Conservation (phyloP, 208 protist genomes). For the Acanthamoeba lugdunensis region DNA sequence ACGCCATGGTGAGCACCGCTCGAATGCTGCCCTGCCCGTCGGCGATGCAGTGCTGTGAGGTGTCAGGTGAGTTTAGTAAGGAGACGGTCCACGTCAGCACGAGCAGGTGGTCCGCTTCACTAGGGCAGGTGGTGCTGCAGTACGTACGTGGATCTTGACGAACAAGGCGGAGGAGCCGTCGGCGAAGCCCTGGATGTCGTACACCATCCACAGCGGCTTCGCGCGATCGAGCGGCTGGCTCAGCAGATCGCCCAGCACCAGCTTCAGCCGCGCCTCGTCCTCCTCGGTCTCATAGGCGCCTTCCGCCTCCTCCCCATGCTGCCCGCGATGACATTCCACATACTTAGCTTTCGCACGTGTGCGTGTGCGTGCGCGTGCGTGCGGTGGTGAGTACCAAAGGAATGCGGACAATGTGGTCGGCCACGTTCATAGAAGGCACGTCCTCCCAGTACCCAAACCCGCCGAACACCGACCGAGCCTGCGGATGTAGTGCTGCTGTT, state of each 20-base stretch:
- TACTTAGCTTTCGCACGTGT: not conserved
- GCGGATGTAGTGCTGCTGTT: not conserved
- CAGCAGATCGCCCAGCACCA: not conserved
- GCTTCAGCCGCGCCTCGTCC: constrained; percentile 7
- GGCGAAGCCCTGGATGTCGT: constrained; percentile 23
- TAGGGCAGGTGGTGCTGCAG: not conserved
- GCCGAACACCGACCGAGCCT: not conserved
- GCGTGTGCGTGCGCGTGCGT: not conserved
- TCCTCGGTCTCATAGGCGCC: not conserved
- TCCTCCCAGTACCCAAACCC: constrained; percentile 30
- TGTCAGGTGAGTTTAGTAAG: too few species aligned
- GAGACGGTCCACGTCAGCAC: too few species aligned
- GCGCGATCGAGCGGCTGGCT: constrained; percentile 9
- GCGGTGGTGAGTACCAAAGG: not conserved
- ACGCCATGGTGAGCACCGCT: not conserved
- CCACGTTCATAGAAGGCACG: not conserved
- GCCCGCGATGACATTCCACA: too few species aligned
- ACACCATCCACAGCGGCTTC: constrained; percentile 25
- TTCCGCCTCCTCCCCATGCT: not conserved
- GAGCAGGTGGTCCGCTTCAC: too few species aligned
- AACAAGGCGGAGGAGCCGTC: constrained; percentile 2
- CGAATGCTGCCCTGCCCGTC: constrained; percentile 48
- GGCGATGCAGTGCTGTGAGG: not conserved
- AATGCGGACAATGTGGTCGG: not conserved
- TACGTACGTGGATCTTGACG: not conserved